Evolutionary conservation across 345 rosid species (phyloP).

Genomic region (Moricandia moricandioides): DNA sequence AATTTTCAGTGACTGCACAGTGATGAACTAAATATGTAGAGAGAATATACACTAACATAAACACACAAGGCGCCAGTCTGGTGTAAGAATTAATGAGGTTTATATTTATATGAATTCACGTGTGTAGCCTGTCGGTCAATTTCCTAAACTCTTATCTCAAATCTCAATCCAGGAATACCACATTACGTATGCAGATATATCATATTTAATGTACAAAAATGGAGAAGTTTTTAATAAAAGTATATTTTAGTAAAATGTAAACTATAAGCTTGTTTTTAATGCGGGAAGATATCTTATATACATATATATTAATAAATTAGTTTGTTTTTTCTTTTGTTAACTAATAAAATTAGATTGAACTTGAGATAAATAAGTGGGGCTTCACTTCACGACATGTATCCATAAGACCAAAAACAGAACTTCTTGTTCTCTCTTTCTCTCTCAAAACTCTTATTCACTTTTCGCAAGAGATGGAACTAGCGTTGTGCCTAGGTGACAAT

Average conservation of each 20-base stretch:
- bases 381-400: conserved; percentile 25
- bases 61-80: conserved; percentile 21
- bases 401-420: conserved; percentile 22
- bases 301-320: neutral
- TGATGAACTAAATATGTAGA: neutral
- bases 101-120: conserved; percentile 67
- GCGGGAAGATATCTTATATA: neutral
- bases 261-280: neutral
- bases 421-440: conserved; percentile 7
- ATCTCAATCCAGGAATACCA: neutral
- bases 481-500: conserved; percentile 76
- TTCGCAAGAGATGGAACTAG: conserved; percentile 63
- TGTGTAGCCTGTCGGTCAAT: conserved; percentile 78
- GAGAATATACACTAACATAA: neutral
- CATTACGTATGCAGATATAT: neutral
- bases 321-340: no score
- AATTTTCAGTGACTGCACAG: neutral
- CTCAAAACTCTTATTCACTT: conserved; percentile 6
- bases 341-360: neutral
- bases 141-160: conserved; percentile 13
- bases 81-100: conserved; percentile 35
- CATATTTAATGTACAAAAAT: neutral
- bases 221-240: no score
- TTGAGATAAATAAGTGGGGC: conserved; percentile 34
- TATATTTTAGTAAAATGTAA: neutral